Base-by-base conservation (phyloP, 805 yeast species). In the Teunomyces barrocoloradensis region DNA sequence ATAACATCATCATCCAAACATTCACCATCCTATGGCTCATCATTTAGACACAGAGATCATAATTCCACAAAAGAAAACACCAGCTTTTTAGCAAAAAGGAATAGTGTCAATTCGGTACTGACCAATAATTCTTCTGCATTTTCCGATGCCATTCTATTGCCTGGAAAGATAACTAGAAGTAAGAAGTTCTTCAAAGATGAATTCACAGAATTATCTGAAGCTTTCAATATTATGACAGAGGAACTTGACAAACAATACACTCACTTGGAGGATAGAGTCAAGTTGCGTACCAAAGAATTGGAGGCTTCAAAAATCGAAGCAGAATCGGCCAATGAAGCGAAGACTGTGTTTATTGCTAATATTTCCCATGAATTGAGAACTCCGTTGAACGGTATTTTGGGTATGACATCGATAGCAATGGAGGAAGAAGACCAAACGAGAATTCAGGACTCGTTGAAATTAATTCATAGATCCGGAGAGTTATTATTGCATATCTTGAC, bases 301-400 rank as follows among this genome's bases (percentile, higher is more conserved):
- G 97, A 91, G 64, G 85, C 84, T 1, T 94, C 96, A 7, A 87
- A 89, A 57, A 78, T 86, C 27, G 87, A 85, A 61, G 97, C 97
- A 0, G 97, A 92, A 67, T 82, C 86, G 25, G 99, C 99, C 0
- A 92, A 92, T 64, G 97, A 94, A 56, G 96, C 98, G 2, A 94
- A 94, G 61, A 91, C 98, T 0, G 90, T 89, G 5, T 89, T 89
- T 62, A 85, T 89, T 58, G 96, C 97, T 2, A 88, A 91, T 55
- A 90, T 89, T 13, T 88, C 96, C 0, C 97, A 89, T 64, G 99
- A 94, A 69, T 74, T 94, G 60, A 80, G 98, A 56, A 94, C 98
- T 0, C 99, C 99, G 1, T 73, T 94, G 52, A 94, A 94, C 64
- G 99, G 99, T 62, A 94, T 94, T 36, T 71, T 94, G 46, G 98